Percentiles rank a stretch among this genome's conserved stretches.
These are phyloP conservation scores for Xylaria sp. DNA, from an alignment of 2,329 filamentous ascomycete genomes.

Conservation along the genomic window DNA sequence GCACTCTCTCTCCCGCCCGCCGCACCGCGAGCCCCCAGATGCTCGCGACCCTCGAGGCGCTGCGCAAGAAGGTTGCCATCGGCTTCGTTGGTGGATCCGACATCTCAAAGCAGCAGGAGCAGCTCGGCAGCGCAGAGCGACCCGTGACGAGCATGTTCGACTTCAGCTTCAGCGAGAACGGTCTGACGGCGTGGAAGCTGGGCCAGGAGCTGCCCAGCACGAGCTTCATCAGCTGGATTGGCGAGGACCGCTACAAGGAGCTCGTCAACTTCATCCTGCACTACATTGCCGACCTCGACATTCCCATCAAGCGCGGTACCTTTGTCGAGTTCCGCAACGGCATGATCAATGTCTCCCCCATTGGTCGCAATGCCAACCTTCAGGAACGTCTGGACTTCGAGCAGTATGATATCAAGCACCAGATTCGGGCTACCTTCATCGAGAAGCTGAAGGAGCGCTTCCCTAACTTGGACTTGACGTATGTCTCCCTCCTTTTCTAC, in stretches of 20 bases:
- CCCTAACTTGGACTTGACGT: slow-evolving; percentile 78
- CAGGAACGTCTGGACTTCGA: slow-evolving; percentile 80
- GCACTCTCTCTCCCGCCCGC: slow-evolving; percentile 79
- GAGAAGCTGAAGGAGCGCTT: slow-evolving; percentile 73
- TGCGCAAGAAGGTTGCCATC: slow-evolving; percentile 84
- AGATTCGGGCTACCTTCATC: slow-evolving; percentile 73
- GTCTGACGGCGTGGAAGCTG: slow-evolving; percentile 81
- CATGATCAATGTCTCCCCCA: slow-evolving; percentile 81
- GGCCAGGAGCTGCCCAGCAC: slow-evolving; percentile 69
- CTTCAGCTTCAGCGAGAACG: slow-evolving; percentile 97
- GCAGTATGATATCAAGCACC: slow-evolving; percentile 70
- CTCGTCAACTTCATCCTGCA: slow-evolving; percentile 70
- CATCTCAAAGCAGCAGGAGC: slow-evolving; percentile 91
- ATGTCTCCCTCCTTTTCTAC: slow-evolving; percentile 35
- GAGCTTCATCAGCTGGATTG: slow-evolving; percentile 88
- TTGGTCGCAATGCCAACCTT: slow-evolving; percentile 78
- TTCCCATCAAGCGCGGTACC: slow-evolving; percentile 77
- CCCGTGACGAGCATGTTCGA: slow-evolving; percentile 87
- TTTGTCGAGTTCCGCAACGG: slow-evolving; percentile 87
- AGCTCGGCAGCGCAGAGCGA: slow-evolving; percentile 64
- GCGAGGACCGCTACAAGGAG: slow-evolving; percentile 76
- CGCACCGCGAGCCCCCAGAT: slow-evolving; percentile 72
- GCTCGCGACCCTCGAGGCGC: slow-evolving; percentile 68
- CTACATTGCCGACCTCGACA: slow-evolving; percentile 78
- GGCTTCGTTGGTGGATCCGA: slow-evolving; percentile 92